phyloP scores from a whole-genome alignment of 306 rosid genomes.

The Chamaecrista fasciculata region DNA sequence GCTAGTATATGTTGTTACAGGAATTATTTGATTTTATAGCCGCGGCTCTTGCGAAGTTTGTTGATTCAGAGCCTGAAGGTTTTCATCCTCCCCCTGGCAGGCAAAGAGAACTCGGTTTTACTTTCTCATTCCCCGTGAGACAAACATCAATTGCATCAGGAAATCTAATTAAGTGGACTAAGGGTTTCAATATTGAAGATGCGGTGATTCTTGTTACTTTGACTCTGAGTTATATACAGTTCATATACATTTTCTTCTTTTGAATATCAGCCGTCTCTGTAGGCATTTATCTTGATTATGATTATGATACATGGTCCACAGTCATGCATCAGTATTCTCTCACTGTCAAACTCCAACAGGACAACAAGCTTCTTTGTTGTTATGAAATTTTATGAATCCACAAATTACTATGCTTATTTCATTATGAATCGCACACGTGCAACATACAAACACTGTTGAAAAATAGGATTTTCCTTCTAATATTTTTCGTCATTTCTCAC shows the following conservation, averaged over 20 bases:
- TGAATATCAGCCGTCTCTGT: no score
- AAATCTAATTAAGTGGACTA: slow-evolving; percentile 88
- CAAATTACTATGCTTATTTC: not conserved
- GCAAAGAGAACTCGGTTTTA: slow-evolving; percentile 96
- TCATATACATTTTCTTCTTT: not conserved
- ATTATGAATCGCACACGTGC: not conserved
- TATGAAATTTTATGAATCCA: not conserved
- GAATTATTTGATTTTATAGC: slow-evolving; percentile 89
- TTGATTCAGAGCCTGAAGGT: slow-evolving; percentile 77
- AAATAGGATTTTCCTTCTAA: slow-evolving; percentile 3
- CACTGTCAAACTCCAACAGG: not conserved
- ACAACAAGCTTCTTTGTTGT: not conserved
- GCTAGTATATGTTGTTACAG: slow-evolving; percentile 49
- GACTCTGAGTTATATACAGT: slow-evolving; percentile 10
- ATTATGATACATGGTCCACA: slow-evolving; percentile 10
- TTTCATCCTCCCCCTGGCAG: slow-evolving; percentile 78
- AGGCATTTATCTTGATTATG: slow-evolving; percentile 26
- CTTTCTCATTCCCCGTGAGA: slow-evolving; percentile 93
- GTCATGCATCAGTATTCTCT: slow-evolving; percentile 9
- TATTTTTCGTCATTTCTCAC: not conserved
- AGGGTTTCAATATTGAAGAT: slow-evolving; percentile 84
- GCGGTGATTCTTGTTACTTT: slow-evolving; percentile 45
- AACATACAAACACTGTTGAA: slow-evolving; percentile 4
- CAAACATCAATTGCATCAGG: slow-evolving; percentile 89
- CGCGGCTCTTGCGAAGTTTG: slow-evolving; percentile 66